phyloP scores from a whole-genome alignment of 164 flowering plant genomes.

The Vitis rotundifolia region DNA sequence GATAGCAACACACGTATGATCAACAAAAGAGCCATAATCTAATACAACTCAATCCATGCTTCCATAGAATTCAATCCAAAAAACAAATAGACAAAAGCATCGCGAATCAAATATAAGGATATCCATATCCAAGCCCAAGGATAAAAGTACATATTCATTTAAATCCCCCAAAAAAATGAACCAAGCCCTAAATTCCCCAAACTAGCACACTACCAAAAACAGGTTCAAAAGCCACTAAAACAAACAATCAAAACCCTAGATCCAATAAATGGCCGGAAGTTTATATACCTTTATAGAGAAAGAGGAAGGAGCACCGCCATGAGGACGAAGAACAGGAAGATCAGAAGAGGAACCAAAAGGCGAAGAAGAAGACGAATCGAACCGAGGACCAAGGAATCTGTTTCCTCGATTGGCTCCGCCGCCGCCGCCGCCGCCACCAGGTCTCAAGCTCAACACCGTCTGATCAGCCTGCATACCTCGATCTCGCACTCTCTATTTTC shows the following conservation, averaged over 20 bases:
- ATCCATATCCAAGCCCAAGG: too few relatives aligned
- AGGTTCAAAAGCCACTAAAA: not conserved
- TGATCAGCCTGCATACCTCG: conserved; percentile 95
- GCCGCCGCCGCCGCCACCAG: conserved; percentile 77
- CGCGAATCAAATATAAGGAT: too few relatives aligned
- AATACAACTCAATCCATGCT: not conserved
- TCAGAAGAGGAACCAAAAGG: conserved; percentile 33
- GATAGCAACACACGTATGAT: not conserved
- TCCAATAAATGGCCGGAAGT: conserved; percentile 13
- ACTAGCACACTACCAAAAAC: not conserved
- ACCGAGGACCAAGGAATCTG: conserved; percentile 57
- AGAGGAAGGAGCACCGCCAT: conserved; percentile 32
- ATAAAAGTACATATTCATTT: not conserved
- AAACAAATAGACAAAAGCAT: not conserved
- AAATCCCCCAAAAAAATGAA: not conserved
- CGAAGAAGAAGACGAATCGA: conserved; percentile 35
- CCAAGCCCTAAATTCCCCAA: too few relatives aligned
- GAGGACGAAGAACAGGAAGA: conserved; percentile 41
- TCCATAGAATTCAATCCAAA: not conserved
- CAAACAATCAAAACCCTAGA: conserved; percentile 31
- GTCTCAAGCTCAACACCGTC: conserved; percentile 86
- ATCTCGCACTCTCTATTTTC: conserved; percentile 7
- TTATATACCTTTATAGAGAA: conserved; percentile 38
- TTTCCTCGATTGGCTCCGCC: conserved; percentile 35
- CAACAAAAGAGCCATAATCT: not conserved